A percentile compares a stretch with the other conserved stretches of the same genome.
phyloP scores from a whole-genome alignment of 306 rosid genomes.

The Dicorynia guianensis region DNA sequence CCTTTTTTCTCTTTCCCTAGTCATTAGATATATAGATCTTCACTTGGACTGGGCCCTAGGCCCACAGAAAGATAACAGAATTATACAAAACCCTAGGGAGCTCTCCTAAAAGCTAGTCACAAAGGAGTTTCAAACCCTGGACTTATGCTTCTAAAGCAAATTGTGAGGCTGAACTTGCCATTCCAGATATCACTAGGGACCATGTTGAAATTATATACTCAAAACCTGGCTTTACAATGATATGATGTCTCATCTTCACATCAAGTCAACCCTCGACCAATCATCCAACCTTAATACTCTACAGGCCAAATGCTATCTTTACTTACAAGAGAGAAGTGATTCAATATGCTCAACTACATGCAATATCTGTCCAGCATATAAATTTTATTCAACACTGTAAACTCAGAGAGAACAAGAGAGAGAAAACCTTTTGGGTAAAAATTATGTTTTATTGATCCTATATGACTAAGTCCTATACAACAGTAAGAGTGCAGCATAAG shows the following conservation, averaged over 20 bases:
- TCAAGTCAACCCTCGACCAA: not conserved
- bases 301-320: not conserved
- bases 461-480: too few species aligned
- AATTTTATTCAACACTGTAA: too few species aligned
- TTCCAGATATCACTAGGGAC: not conserved
- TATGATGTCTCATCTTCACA: not conserved
- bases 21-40: too few species aligned
- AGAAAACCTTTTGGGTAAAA: too few species aligned
- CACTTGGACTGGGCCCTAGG: too few species aligned
- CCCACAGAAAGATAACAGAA: too few species aligned
- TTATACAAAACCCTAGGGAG: not conserved
- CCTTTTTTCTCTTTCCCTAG: too few species aligned
- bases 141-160: not conserved
- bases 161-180: not conserved
- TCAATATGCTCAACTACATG: not conserved
- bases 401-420: too few species aligned
- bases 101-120: not conserved
- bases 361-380: not conserved
- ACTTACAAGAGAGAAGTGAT: not conserved
- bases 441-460: too few species aligned
- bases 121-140: not conserved
- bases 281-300: not conserved
- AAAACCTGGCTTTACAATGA: not conserved
- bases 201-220: not conserved
- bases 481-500: too few species aligned